phyloP scores from a whole-genome alignment of 176 grass and related monocot genomes.

The Oryza coarctata region DNA sequence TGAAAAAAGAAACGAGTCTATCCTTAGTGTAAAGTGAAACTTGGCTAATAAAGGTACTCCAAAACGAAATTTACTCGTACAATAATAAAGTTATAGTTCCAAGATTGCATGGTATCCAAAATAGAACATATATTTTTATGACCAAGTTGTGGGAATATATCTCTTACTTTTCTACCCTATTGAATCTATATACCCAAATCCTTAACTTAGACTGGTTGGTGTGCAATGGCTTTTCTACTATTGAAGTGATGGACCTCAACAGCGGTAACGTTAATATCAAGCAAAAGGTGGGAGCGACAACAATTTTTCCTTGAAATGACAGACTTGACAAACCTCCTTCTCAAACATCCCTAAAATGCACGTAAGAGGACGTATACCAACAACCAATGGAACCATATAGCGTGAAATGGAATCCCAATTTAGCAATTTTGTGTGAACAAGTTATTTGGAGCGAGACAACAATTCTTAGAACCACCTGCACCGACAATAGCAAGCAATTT shows the following conservation, averaged over 20 bases:
- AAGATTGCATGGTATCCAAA: too few relatives aligned
- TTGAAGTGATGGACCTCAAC: background rate
- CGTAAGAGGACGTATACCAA: background rate
- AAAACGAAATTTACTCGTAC: too few relatives aligned
- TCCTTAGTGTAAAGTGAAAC: too few relatives aligned
- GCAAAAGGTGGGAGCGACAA: too few relatives aligned
- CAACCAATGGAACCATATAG: background rate
- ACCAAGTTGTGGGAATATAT: background rate
- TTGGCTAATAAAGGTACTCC: too few relatives aligned
- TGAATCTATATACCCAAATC: background rate
- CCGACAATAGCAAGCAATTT: background rate
- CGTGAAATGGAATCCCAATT: background rate
- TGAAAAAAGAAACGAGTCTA: too few relatives aligned
- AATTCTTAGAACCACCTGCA: background rate
- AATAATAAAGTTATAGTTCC: too few relatives aligned
- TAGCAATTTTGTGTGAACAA: background rate
- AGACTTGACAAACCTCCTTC: background rate
- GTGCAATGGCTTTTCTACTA: background rate
- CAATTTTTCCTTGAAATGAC: background rate
- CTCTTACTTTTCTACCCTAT: background rate
- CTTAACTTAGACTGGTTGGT: background rate
- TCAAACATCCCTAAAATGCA: background rate
- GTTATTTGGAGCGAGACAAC: background rate
- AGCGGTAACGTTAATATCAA: background rate
- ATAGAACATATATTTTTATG: too few relatives aligned